These are phyloP conservation scores for Urtica urens DNA, from an alignment of 306 rosid species.

Conservation along the genomic window DNA sequence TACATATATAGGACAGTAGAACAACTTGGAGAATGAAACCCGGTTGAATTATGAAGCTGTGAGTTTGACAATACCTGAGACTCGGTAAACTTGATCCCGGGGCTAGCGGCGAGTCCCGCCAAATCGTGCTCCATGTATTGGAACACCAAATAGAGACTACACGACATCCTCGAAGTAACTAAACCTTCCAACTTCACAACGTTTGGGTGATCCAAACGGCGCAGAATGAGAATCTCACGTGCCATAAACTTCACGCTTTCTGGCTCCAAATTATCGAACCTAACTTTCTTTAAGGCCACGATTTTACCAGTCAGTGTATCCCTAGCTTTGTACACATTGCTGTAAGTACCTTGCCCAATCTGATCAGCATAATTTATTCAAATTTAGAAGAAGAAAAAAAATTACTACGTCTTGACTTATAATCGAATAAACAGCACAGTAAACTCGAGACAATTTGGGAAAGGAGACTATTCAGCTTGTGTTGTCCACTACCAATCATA, in stretches of 20 bases:
- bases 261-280: slow-evolving; percentile 86
- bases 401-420: too few species aligned
- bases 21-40: background rate
- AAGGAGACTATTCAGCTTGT: background rate
- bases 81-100: slow-evolving; percentile 60
- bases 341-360: slow-evolving; percentile 93
- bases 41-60: background rate
- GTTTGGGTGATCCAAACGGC: slow-evolving; percentile 81
- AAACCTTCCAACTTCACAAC: slow-evolving; percentile 79
- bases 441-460: too few species aligned
- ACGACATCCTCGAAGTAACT: slow-evolving; percentile 84
- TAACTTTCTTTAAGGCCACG: slow-evolving; percentile 80
- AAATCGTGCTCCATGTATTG: slow-evolving; percentile 85
- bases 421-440: too few species aligned
- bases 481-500: too few species aligned
- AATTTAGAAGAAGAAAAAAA: too few species aligned
- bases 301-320: slow-evolving; percentile 61
- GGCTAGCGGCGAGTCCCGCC: slow-evolving; percentile 89
- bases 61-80: slow-evolving; percentile 47
- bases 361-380: slow-evolving; percentile 23
- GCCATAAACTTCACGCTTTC: slow-evolving; percentile 96
- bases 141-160: slow-evolving; percentile 80
- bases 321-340: slow-evolving; percentile 93
- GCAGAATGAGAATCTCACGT: slow-evolving; percentile 72
- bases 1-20: too few species aligned